Conservation (phyloP, 306 rosid species). For the Calophaca sinica region DNA sequence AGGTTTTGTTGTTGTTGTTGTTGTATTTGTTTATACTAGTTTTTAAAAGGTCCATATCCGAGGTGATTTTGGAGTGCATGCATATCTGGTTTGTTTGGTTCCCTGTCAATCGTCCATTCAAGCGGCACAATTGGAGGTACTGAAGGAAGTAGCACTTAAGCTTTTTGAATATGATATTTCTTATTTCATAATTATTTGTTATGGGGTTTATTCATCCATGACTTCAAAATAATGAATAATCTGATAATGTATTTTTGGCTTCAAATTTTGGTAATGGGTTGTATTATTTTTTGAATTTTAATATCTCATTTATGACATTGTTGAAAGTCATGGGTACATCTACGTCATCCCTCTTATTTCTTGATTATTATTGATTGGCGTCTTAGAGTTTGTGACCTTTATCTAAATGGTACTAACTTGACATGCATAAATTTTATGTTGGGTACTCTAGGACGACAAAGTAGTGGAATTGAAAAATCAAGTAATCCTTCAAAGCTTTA, state of each 20-base stretch:
- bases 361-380: slow-evolving; percentile 2
- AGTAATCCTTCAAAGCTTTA: too few species aligned
- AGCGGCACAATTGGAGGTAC: slow-evolving; percentile 66
- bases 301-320: slow-evolving; percentile 8
- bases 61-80: slow-evolving; percentile 64
- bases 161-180: too few species aligned
- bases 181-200: neutral
- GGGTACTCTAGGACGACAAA: slow-evolving; percentile 56
- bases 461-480: slow-evolving; percentile 55
- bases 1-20: too few species aligned
- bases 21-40: too few species aligned
- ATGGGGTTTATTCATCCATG: slow-evolving; percentile 5
- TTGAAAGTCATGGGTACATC: neutral
- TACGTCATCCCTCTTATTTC: too few species aligned
- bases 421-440: neutral
- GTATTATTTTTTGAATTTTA: neutral
- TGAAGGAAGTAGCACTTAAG: slow-evolving; percentile 20
- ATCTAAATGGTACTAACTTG: too few species aligned
- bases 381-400: too few species aligned
- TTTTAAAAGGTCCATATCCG: too few species aligned
- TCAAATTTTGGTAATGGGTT: neutral
- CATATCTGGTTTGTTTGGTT: too few species aligned
- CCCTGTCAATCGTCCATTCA: slow-evolving; percentile 68
- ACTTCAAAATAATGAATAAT: neutral
- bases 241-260: neutral